Evolutionary conservation across 176 grass and related monocot genomes (phyloP).

Genomic region (Hordeum marinum): DNA sequence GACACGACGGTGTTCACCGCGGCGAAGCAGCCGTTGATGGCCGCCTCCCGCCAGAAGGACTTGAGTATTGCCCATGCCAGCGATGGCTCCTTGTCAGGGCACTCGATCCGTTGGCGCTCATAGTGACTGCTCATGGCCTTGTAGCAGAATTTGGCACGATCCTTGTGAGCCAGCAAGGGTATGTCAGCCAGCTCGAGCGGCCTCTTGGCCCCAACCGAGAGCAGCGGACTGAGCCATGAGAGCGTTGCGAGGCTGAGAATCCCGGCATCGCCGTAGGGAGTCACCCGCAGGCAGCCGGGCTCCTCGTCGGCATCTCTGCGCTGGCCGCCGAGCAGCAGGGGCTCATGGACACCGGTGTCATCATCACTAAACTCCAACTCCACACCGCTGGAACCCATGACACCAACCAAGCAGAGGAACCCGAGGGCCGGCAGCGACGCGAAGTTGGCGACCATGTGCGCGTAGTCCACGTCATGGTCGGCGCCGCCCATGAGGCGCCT

Average conservation of each 20-base stretch:
- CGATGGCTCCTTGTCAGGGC: constrained; percentile 38
- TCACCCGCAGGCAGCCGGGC: constrained; percentile 62
- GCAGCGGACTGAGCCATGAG: constrained; percentile 64
- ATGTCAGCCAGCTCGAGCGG: constrained; percentile 81
- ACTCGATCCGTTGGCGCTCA: constrained; percentile 55
- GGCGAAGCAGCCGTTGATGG: constrained; percentile 62
- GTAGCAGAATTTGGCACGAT: constrained; percentile 78
- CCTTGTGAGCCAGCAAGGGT: constrained; percentile 69
- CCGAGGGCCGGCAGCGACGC: constrained; percentile 49
- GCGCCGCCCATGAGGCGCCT: constrained; percentile 20
- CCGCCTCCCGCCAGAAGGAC: constrained; percentile 79
- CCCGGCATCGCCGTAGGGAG: constrained; percentile 62
- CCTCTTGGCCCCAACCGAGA: constrained; percentile 63
- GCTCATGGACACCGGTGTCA: constrained; percentile 39
- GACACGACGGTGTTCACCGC: constrained; percentile 76
- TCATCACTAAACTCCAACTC: constrained; percentile 39
- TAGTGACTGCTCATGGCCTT: constrained; percentile 68
- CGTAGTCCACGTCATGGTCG: constrained; percentile 23
- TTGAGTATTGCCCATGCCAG: constrained; percentile 66
- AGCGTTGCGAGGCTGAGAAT: constrained; percentile 69
- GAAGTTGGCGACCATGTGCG: constrained; percentile 66
- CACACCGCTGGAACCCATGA: constrained; percentile 69
- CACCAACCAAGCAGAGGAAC: constrained; percentile 65
- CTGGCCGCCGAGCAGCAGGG: constrained; percentile 46
- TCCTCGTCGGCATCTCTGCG: constrained; percentile 40